phyloP scores from a whole-genome alignment of 768 basidiomycete genomes.

The Leccinum subgranulosum region DNA sequence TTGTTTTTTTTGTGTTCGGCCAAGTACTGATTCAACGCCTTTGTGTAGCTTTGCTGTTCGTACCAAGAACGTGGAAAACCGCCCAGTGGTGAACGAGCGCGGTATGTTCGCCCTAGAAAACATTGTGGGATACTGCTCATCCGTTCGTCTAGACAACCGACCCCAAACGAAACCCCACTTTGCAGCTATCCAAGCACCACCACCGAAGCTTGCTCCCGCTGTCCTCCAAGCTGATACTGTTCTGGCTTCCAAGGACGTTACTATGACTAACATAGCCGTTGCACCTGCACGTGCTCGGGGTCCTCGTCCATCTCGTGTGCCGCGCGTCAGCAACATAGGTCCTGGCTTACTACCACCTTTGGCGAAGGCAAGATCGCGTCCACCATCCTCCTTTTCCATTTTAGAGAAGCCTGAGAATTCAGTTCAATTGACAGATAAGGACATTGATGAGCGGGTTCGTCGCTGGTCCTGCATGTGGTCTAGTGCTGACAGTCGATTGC shows the following conservation, averaged over 20 bases:
- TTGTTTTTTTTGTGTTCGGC: background rate
- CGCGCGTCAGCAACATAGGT: slow-evolving; percentile 31
- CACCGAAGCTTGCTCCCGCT: slow-evolving; percentile 44
- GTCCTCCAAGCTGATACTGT: slow-evolving; percentile 43
- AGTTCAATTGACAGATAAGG: slow-evolving; percentile 53
- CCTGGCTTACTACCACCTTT: slow-evolving; percentile 22
- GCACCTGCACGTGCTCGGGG: slow-evolving; percentile 20
- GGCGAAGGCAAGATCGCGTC: slow-evolving; percentile 19
- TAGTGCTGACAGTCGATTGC: background rate
- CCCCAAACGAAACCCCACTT: slow-evolving; percentile 61
- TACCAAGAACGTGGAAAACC: slow-evolving; percentile 86
- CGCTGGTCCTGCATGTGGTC: background rate
- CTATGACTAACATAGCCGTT: slow-evolving; percentile 5
- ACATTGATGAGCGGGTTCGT: slow-evolving; percentile 68
- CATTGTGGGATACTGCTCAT: background rate
- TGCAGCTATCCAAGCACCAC: slow-evolving; percentile 52
- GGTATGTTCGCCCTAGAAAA: slow-evolving; percentile 40
- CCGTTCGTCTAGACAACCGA: slow-evolving; percentile 46
- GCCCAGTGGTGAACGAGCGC: slow-evolving; percentile 72
- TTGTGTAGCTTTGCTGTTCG: slow-evolving; percentile 68
- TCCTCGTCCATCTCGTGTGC: slow-evolving; percentile 32
- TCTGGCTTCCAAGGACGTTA: slow-evolving; percentile 7
- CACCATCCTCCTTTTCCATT: slow-evolving; percentile 11
- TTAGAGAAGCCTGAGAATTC: slow-evolving; percentile 13
- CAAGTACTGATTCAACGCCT: background rate